Conservation (phyloP, 306 rosid genomes). For the Malus asiatica region DNA sequence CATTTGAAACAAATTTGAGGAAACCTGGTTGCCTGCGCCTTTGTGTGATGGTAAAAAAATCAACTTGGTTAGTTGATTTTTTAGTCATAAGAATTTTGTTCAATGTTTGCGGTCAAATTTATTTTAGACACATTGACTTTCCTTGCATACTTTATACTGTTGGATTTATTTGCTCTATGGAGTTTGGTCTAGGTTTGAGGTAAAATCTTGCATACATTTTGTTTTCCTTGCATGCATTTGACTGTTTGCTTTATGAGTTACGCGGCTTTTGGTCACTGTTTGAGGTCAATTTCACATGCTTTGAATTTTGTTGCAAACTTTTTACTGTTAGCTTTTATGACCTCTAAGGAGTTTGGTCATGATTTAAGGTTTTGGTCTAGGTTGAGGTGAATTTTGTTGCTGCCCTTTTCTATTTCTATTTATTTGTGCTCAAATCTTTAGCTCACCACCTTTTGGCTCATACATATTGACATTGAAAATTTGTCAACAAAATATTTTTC, state of each 20-base stretch:
- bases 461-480: background rate
- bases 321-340: background rate
- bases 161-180: background rate
- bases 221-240: background rate
- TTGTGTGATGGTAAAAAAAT: background rate
- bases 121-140: background rate
- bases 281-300: background rate
- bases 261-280: background rate
- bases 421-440: background rate
- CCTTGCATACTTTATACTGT: background rate
- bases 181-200: background rate
- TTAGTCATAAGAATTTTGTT: background rate
- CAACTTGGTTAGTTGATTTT: background rate
- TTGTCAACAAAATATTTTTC: background rate
- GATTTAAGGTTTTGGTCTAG: background rate
- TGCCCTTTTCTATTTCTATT: background rate
- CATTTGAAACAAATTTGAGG: background rate
- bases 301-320: background rate
- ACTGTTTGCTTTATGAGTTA: background rate
- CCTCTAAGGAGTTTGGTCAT: background rate
- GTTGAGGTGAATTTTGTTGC: background rate
- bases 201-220: background rate
- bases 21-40: background rate
- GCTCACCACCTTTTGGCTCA: background rate
- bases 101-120: background rate